Conservation (phyloP, 2,329 filamentous ascomycete species). For the Colletotrichum costaricense region DNA sequence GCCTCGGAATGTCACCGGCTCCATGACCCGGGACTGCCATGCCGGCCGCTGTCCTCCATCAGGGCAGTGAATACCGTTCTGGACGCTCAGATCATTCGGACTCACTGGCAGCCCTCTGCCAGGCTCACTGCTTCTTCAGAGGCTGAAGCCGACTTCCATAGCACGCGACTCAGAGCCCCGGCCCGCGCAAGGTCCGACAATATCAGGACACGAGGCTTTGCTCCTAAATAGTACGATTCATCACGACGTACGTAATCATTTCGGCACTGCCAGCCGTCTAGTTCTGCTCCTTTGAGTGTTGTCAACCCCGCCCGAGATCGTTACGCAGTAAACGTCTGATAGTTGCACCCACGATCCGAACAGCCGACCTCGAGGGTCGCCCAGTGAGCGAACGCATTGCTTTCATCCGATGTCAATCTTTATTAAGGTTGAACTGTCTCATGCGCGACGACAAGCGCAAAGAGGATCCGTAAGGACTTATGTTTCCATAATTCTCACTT, state of each 20-base stretch:
- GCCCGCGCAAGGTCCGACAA: conserved; percentile 4
- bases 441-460: background rate
- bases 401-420: background rate
- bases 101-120: background rate
- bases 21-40: conserved; percentile 22
- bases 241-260: conserved; percentile 26
- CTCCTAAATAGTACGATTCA: background rate
- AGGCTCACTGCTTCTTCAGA: background rate
- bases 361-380: background rate
- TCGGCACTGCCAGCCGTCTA: background rate
- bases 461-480: background rate
- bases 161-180: conserved; percentile 27
- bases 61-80: conserved; percentile 6
- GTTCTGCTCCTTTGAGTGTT: background rate
- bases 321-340: background rate
- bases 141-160: conserved; percentile 18
- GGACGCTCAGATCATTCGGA: conserved; percentile 4
- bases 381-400: background rate
- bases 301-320: background rate
- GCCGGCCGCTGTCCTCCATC: conserved; percentile 24
- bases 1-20: conserved; percentile 26
- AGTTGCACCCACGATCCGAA: background rate
- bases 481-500: background rate
- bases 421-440: background rate
- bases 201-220: conserved; percentile 21